A percentile compares a stretch with the other conserved stretches of the same genome.
Conservation (phyloP, 257 asterid species). For the Leptodermis oblonga region DNA sequence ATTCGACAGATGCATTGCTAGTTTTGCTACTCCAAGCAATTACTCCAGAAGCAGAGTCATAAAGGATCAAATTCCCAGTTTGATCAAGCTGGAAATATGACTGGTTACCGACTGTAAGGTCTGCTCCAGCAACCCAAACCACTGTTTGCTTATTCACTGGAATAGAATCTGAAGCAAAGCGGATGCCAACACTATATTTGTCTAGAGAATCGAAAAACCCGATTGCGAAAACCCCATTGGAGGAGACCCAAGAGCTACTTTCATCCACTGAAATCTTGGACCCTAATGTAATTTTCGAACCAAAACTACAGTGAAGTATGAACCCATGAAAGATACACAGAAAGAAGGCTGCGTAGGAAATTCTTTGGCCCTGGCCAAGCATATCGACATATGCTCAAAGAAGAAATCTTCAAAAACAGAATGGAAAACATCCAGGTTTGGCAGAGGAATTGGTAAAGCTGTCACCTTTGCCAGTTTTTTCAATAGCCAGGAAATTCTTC, state of each 20-base stretch:
- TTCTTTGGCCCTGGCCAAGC: slow-evolving; percentile 21
- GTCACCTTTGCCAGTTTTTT: not conserved
- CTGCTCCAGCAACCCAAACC: slow-evolving; percentile 43
- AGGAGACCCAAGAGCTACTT: slow-evolving; percentile 35
- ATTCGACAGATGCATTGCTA: slow-evolving; percentile 25
- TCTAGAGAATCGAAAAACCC: slow-evolving; percentile 29
- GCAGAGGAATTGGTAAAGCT: not conserved
- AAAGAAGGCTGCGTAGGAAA: slow-evolving; percentile 11
- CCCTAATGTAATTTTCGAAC: slow-evolving; percentile 34
- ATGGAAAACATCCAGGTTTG: slow-evolving; percentile 18
- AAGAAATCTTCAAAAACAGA: slow-evolving; percentile 8
- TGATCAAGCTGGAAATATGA: slow-evolving; percentile 32
- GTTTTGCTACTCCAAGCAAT: slow-evolving; percentile 37
- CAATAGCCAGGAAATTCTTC: not conserved
- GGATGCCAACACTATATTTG: slow-evolving; percentile 33
- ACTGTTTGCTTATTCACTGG: slow-evolving; percentile 24
- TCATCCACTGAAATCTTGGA: slow-evolving; percentile 33
- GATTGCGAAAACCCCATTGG: slow-evolving; percentile 34
- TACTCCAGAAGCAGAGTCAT: slow-evolving; percentile 28
- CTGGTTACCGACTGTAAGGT: slow-evolving; percentile 27
- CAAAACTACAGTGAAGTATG: slow-evolving; percentile 17
- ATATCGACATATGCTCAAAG: slow-evolving; percentile 19
- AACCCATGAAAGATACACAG: slow-evolving; percentile 18
- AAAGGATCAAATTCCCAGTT: slow-evolving; percentile 31
- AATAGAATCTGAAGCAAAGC: slow-evolving; percentile 26